Base-by-base conservation (phyloP, 164 flowering plant species). In the Protea cynaroides region DNA sequence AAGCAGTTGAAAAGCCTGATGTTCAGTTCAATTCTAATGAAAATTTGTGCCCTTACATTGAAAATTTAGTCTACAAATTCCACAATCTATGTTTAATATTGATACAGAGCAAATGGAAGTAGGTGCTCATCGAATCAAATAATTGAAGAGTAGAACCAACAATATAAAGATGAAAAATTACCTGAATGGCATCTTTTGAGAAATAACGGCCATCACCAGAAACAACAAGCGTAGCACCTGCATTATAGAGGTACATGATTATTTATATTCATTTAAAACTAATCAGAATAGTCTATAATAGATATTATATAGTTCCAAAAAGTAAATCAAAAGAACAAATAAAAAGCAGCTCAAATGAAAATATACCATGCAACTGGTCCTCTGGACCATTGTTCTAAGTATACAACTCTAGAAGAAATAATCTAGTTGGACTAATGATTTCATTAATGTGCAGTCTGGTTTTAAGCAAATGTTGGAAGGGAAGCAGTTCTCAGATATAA, bases 161-260 rank as follows among this genome's bases (percentile, higher is more conserved):
- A n/a, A n/a, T n/a, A n/a, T 52, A 52, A 67, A 43, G 25, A 34
- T 18, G n/a, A 10, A 58, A 55, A 61, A 40, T 14, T 68, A 91
- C 99, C 97, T 94, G 97, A 77, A 91, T 86, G 64, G 97, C 96
- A 65, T 94, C 96, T 78, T 91, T 83, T 15, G 97, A 94, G 66
- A 43, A 94, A 76, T 94, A 94, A 52, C 99, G 97, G 6, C 99
- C 99, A 86, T 94, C 99, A 74, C 99, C 99, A 73, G 99, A 94
- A 74, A 94, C 99, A 71, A 94, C 97, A 71, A 94, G 81, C 61
- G 92, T 86, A 29, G 92, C 88, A 62, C 99, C 98, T 94, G 78
- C 68, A 76, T 11, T 60, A 21, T 43, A 54, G 36, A 29, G 18
- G 52, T 34, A 50, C 23, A 40, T 24, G 24, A 7, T 59, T n/a